Evolutionary conservation across 2,329 filamentous ascomycete genomes (phyloP).

Genomic region (Chalaropsis ovoidea): DNA sequence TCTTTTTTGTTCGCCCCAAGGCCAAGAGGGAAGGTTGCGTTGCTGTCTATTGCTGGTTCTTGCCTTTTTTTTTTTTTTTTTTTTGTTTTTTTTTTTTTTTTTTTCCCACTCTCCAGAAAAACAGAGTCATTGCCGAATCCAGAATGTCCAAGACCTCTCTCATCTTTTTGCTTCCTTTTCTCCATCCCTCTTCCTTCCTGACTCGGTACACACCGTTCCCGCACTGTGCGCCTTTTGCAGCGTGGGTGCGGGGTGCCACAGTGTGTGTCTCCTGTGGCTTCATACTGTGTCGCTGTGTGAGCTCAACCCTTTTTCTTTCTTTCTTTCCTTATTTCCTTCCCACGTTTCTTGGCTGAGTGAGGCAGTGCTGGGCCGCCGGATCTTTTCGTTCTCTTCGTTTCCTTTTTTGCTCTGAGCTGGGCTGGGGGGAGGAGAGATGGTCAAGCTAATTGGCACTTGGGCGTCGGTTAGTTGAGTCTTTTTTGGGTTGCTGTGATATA

Average conservation of each 20-base stretch:
- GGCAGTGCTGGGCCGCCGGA: slow-evolving; percentile 6
- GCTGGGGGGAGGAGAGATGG: too few relatives aligned
- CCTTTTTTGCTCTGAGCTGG: background rate
- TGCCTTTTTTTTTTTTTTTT: too few relatives aligned
- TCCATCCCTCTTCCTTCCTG: background rate
- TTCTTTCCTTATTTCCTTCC: background rate
- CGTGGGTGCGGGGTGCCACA: background rate
- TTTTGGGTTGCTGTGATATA: too few relatives aligned
- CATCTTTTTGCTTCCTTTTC: too few relatives aligned
- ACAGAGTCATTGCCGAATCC: background rate
- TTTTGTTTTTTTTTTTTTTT: too few relatives aligned
- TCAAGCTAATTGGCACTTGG: too few relatives aligned
- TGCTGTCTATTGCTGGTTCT: too few relatives aligned
- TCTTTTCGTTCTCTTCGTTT: background rate
- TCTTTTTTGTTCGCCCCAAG: too few relatives aligned
- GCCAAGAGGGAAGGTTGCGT: too few relatives aligned
- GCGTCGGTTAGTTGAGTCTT: too few relatives aligned
- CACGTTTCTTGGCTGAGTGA: slow-evolving; percentile 7
- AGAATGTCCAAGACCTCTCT: background rate
- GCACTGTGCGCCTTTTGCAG: background rate
- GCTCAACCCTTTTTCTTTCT: background rate
- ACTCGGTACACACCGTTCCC: background rate
- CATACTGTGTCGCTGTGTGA: background rate
- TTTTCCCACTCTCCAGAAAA: too few relatives aligned
- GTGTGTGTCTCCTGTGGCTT: background rate